A percentile compares a stretch with the other conserved stretches of the same genome.
These are phyloP conservation scores for Phoma sp. DNA, from an alignment of 2,329 filamentous ascomycete species.

Conservation along the genomic window DNA sequence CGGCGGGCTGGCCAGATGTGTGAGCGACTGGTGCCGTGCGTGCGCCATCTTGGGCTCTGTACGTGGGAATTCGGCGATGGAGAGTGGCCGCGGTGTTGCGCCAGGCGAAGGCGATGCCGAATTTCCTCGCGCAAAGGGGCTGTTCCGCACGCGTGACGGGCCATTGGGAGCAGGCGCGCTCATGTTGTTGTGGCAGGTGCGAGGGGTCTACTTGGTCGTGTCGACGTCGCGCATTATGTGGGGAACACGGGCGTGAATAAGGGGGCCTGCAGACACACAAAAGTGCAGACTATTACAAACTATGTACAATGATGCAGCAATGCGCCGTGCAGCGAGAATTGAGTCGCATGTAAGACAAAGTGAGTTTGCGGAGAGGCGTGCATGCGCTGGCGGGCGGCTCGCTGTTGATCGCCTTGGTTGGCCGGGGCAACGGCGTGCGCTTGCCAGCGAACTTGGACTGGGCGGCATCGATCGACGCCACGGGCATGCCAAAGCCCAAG, in stretches of 20 bases:
- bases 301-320: conserved; percentile 38
- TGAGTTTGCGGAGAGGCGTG: conserved; percentile 16
- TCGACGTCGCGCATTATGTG: conserved; percentile 31
- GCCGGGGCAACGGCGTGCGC: conserved; percentile 19
- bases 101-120: conserved; percentile 68
- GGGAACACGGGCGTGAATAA: conserved; percentile 17
- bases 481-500: neutral
- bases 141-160: conserved; percentile 68
- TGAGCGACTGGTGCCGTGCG: conserved; percentile 69
- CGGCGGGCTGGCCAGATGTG: conserved; percentile 53
- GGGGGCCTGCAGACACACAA: conserved; percentile 13
- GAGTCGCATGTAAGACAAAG: conserved; percentile 20
- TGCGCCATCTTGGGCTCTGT: conserved; percentile 59
- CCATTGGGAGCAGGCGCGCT: conserved; percentile 64
- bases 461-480: too few relatives aligned
- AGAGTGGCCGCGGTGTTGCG: conserved; percentile 76
- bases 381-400: conserved; percentile 15
- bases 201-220: conserved; percentile 27
- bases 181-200: conserved; percentile 50
- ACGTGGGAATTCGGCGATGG: conserved; percentile 39
- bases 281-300: conserved; percentile 22
- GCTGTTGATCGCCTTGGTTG: conserved; percentile 28
- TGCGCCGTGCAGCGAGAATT: conserved; percentile 15
- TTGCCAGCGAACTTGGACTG: conserved; percentile 2
- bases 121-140: conserved; percentile 72